Evolutionary conservation across 495 filamentous ascomycete genomes (phyloP), one percentile per base, ranked within the genome.

Genomic region (Penicillium herquei): DNA sequence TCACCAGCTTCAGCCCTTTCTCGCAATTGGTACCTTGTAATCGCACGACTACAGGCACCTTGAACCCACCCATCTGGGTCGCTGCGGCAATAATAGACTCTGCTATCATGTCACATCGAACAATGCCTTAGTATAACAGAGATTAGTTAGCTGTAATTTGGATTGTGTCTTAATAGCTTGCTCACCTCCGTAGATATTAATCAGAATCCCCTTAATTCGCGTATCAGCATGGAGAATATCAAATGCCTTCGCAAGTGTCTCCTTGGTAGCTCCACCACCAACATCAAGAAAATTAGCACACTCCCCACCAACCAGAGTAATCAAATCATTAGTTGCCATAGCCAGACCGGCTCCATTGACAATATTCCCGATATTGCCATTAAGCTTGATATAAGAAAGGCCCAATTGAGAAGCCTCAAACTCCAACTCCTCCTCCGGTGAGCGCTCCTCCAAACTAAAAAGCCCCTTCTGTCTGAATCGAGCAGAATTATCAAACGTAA

Each of bases 61-160:
- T 59, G 43, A 70, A 69, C 2, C 61, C 61, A 3, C 62, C 63
- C 12, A 51, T 52, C 6, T 52, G 44, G 9, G 40, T 14, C 6
- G 63, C 65, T 6, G 68, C 69, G 21, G 59, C 58, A 44, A 72
- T 11, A 16, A 72, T 69, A 21, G 68, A 65, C 35, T 67, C 62
- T 9, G 69, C 69, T 32, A 72, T 69, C 69, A 72, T 72, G 51
- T 72, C 67, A 26, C 69, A 72, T 4, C 69, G 69, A 31, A 72
- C 62, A 51, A 72, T 72, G 0, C 69, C 69, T 71, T 26, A 26
- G 4, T 26, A 1, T 1, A 26, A 26, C 21, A 33, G 0, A 5
- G 12, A 33, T 54, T 8, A 0, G 37, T 51, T 39, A 51, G 26
- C 4, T 8, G 31, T n/a, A 5, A 1, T 12, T 2, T 9, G 31